Conservation (phyloP, 352 stramenopile species). For the Pythium dissimile region DNA sequence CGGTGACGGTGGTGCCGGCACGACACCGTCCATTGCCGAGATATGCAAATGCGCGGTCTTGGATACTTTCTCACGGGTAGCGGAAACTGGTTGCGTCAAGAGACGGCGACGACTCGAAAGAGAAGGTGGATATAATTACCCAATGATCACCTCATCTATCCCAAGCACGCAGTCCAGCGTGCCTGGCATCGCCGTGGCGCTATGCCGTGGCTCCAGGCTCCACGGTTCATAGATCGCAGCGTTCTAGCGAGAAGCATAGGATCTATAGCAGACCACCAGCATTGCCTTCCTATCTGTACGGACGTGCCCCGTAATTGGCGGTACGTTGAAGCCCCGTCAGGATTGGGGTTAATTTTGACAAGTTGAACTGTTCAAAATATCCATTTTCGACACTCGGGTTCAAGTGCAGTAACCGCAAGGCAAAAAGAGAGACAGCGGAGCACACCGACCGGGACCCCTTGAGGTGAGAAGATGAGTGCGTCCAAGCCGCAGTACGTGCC, state of each 20-base stretch:
- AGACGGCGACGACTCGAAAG: not conserved
- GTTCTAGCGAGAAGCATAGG: too few species aligned
- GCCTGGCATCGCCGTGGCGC: too few species aligned
- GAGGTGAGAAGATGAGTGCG: slow-evolving; percentile 8
- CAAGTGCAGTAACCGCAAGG: too few species aligned
- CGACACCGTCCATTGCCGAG: slow-evolving; percentile 3
- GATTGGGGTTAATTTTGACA: too few species aligned
- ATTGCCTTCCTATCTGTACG: too few species aligned
- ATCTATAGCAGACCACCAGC: too few species aligned
- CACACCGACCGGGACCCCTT: too few species aligned
- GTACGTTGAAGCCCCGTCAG: not conserved
- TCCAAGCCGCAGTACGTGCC: slow-evolving; percentile 73
- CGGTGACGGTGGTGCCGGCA: slow-evolving; percentile 23
- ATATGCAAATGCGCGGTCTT: slow-evolving; percentile 13
- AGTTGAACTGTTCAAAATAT: slow-evolving; percentile 6
- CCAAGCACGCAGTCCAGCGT: too few species aligned
- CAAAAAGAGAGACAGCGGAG: not conserved
- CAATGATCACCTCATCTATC: too few species aligned
- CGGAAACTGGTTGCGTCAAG: not conserved
- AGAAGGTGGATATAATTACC: not conserved
- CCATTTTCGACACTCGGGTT: slow-evolving; percentile 2
- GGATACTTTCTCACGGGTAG: slow-evolving; percentile 12
- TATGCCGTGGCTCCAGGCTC: too few species aligned
- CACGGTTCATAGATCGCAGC: too few species aligned
- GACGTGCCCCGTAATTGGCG: too few species aligned